Evolutionary conservation across 352 stramenopile species (phyloP).

Genomic region (Phytophthora cactorum): DNA sequence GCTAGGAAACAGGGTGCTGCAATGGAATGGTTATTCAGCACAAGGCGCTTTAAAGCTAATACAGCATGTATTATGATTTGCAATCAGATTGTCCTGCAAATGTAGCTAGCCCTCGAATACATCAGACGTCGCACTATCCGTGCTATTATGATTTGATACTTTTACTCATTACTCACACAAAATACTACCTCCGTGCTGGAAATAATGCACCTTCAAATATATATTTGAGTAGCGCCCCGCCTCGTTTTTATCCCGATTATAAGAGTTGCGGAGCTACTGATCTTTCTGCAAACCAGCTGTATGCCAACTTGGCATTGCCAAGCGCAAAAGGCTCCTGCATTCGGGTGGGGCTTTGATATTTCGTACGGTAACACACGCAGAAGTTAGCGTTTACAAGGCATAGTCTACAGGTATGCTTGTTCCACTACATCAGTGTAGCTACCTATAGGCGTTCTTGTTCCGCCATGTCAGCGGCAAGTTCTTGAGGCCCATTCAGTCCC

Average conservation of each 20-base stretch:
- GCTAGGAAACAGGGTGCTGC: too few relatives aligned
- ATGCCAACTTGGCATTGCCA: neutral
- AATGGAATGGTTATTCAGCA: too few relatives aligned
- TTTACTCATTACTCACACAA: too few relatives aligned
- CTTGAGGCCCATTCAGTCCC: too few relatives aligned
- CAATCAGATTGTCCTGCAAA: too few relatives aligned
- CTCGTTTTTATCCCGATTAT: neutral
- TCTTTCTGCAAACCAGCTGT: neutral
- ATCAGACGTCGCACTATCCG: too few relatives aligned
- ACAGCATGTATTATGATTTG: too few relatives aligned
- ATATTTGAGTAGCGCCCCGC: neutral
- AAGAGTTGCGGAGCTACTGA: neutral
- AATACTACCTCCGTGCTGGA: too few relatives aligned
- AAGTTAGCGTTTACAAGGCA: neutral
- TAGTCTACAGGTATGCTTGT: neutral
- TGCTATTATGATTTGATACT: too few relatives aligned
- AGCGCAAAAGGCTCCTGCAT: too few relatives aligned
- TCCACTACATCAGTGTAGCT: neutral
- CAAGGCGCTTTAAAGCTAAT: too few relatives aligned
- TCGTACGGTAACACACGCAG: neutral
- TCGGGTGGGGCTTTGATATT: neutral
- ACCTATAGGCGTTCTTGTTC: neutral
- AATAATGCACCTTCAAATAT: neutral
- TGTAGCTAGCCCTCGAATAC: too few relatives aligned
- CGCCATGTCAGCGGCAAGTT: neutral